phyloP scores from a whole-genome alignment of 495 filamentous ascomycete genomes.

The Saxophila tyrrhenica region DNA sequence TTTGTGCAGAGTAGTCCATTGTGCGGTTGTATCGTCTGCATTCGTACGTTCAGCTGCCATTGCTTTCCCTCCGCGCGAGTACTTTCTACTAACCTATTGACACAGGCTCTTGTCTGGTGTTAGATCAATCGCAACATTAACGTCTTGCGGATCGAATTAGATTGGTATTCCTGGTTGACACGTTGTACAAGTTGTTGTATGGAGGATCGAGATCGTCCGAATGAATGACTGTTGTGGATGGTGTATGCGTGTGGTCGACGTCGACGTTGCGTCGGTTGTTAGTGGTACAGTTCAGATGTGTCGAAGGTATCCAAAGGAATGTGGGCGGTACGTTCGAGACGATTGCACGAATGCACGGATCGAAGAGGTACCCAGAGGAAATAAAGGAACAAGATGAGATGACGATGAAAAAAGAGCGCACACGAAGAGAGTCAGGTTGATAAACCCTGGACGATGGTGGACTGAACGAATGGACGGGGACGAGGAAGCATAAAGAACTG shows the following conservation, averaged over 20 bases:
- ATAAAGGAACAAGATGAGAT: conserved; percentile 4
- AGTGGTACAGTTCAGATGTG: conserved; percentile 6
- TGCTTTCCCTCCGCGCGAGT: background rate
- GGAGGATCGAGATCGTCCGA: conserved; percentile 5
- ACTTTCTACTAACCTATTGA: no score
- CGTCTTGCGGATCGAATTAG: background rate
- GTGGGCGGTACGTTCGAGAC: conserved; percentile 12
- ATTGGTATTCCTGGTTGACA: background rate
- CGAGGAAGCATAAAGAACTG: conserved; percentile 12
- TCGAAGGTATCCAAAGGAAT: conserved; percentile 15
- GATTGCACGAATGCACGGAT: conserved; percentile 10
- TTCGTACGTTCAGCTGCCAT: background rate
- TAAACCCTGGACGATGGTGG: conserved; percentile 9
- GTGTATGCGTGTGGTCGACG: conserved; percentile 5
- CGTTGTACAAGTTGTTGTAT: conserved; percentile 2
- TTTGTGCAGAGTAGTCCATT: conserved; percentile 43
- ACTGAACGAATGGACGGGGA: conserved; percentile 7
- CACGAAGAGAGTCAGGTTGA: conserved; percentile 12
- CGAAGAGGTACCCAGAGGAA: conserved; percentile 9
- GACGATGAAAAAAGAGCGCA: conserved; percentile 14
- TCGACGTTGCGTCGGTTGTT: background rate
- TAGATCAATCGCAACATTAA: background rate
- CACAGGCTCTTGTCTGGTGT: background rate
- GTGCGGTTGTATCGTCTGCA: background rate
- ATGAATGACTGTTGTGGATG: conserved; percentile 14